Base-by-base conservation (phyloP, 371 early-diverging fungal species). In the Caulochytrium protostelioides region DNA sequence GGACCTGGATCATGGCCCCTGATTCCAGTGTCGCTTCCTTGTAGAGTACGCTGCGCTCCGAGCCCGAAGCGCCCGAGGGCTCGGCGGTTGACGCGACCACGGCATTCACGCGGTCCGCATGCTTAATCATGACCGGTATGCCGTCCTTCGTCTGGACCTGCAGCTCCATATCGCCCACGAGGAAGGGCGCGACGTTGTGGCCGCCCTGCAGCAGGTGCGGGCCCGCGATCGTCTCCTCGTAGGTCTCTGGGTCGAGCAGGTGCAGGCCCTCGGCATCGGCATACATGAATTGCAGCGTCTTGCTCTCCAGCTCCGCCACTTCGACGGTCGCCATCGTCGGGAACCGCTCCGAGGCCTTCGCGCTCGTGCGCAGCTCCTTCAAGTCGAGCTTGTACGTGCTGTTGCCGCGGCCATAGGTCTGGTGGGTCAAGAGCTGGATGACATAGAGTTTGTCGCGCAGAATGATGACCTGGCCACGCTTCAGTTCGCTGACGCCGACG, bases 251-350 rank as follows among this genome's bases (percentile, higher is more conserved):
- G 37, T 81, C 63, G 42, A 84, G 46, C 33, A 79, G 48, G 37
- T 82, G 74, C 20, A 74, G 38, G 22, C 52, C 46, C 7, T 56
- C 49, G 16, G 62, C 73, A 30, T 57, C 69, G 13, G 51, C 46
- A 46, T 84, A 84, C 22, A 84, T 50, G 38, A 61, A 79, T 52
- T 77, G 76, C 49, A 67, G 71, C 18, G 54, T 35, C 41, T 68
- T 65, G 26, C 68, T 65, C 7, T 65, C 58, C 36, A 84, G 44
- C 22, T 74, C 72, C 24, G 70, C 59, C 24, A 62, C 64, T 40
- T 77, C 78, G 12, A 77, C 49, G 21, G 51, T 46, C 32, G 64
- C 69, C 12, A 61, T 60, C 8, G 75, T 60, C 43, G 64, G 62
- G 40, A 68, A 67, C 1, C 79, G 59, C 43, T 75, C 76, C 15